A percentile compares a stretch with the other conserved stretches of the same genome.
phyloP scores from a whole-genome alignment of 1,139 yeast species.

The Arxiozyma slooffiae region DNA sequence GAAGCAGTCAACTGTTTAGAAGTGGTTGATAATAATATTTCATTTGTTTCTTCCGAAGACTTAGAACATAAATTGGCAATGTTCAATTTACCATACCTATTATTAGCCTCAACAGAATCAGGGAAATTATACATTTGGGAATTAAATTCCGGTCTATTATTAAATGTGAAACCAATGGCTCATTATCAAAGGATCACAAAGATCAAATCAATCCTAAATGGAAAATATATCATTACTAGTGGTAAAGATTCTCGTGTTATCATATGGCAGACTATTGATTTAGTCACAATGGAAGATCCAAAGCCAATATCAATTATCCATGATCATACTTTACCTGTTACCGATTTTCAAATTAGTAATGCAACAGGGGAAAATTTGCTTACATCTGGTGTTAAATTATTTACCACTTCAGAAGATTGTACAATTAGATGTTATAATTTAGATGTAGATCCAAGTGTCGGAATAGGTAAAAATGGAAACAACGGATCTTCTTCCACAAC shows the following conservation, averaged over 20 bases:
- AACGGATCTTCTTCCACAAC: not conserved
- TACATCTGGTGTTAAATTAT: constrained; percentile 51
- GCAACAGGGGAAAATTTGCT: constrained; percentile 20
- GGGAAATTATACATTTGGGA: constrained; percentile 88
- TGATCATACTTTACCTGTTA: constrained; percentile 68
- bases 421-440: constrained; percentile 63
- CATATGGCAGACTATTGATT: constrained; percentile 62
- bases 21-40: constrained; percentile 12
- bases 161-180: constrained; percentile 59
- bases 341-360: constrained; percentile 40
- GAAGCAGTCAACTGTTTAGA: constrained; percentile 58
- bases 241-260: constrained; percentile 74
- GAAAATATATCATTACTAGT: constrained; percentile 61
- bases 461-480: constrained; percentile 3
- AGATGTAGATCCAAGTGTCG: constrained; percentile 7
- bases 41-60: not conserved
- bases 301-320: constrained; percentile 46
- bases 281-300: constrained; percentile 35
- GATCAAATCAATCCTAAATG: constrained; percentile 53
- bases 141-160: constrained; percentile 58
- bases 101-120: constrained; percentile 43
- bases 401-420: constrained; percentile 63
- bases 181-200: constrained; percentile 72
- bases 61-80: constrained; percentile 18
- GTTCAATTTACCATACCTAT: constrained; percentile 54